Evolutionary conservation across 352 stramenopile species (phyloP), one percentile per base, ranked within the genome.

Genomic region (Poterioochromonas sp.): DNA sequence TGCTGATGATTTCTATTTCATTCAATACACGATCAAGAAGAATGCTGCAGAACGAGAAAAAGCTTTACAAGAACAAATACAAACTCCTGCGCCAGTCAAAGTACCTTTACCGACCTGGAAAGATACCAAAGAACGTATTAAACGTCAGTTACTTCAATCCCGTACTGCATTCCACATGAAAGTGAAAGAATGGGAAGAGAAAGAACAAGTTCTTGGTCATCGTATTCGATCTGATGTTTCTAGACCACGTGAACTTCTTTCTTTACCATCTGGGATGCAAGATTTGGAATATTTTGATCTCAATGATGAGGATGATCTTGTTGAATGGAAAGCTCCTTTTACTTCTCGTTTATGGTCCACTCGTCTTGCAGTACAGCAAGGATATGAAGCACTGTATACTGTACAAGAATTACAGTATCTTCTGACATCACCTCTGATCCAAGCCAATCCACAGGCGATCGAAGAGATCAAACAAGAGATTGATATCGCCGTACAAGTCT

Each of bases 81-180:
- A 18, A 58, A 15, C 29, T 22, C 65, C 65, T 74, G 5, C 40
- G 2, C 37, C 40, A 20, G 0, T 54, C 15, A 29, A 8, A 12
- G 39, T 74, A 3, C 71, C 71, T 5, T 26, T 68, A 1, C 71
- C 71, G 18, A 69, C 54, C 8, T 78, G 71, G 71, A 78, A 63
- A 51, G 71, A 78, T 20, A 78, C 47, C 26, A 78, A 65, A 53
- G 71, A 78, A 39, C n/a, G 71, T 44, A 26, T 78, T 29, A 78
- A 69, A 39, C 1, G 0, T 11, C 43, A 78, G 47, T 69, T 78
- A 18, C 2, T 69, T 29, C 8, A 11, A 15, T 20, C 47, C 20
- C 8, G 47, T n/a, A 3, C 40, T 8, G 29, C 5, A 5, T 41
- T 78, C 20, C 1, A 63, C 0, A 37, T 41, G 5, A 44, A 32